These are phyloP conservation scores for Passalora sequoiae DNA, from an alignment of 2,329 filamentous ascomycete genomes.

Conservation along the genomic window DNA sequence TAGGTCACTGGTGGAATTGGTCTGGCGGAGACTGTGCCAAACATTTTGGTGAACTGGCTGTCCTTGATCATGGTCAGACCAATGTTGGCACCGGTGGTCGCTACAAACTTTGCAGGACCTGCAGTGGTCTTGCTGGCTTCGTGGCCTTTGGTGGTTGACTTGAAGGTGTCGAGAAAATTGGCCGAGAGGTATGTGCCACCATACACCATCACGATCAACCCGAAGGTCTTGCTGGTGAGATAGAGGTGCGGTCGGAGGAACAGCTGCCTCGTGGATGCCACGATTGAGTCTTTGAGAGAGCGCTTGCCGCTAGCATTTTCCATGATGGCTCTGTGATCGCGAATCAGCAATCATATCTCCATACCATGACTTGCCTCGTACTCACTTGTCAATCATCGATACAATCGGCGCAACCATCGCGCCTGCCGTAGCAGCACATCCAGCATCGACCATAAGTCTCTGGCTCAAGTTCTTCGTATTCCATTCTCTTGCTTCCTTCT, in stretches of 20 bases:
- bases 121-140: slow-evolving; percentile 62
- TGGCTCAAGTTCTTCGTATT: slow-evolving; percentile 68
- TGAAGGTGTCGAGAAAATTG: slow-evolving; percentile 76
- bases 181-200: slow-evolving; percentile 85
- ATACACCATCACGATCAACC: slow-evolving; percentile 66
- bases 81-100: slow-evolving; percentile 77
- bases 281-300: slow-evolving; percentile 56
- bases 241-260: slow-evolving; percentile 57
- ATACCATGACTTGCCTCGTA: slow-evolving; percentile 3
- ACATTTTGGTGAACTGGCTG: slow-evolving; percentile 75
- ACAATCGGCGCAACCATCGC: slow-evolving; percentile 77
- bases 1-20: slow-evolving; percentile 66
- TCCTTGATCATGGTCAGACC: slow-evolving; percentile 86
- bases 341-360: no score
- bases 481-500: slow-evolving; percentile 45
- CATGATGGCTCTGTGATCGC: slow-evolving; percentile 64
- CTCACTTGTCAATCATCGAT: slow-evolving; percentile 78
- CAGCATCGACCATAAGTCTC: slow-evolving; percentile 62
- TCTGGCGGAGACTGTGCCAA: slow-evolving; percentile 56
- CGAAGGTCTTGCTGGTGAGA: slow-evolving; percentile 62
- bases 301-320: slow-evolving; percentile 70
- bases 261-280: slow-evolving; percentile 53
- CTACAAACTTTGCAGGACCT: slow-evolving; percentile 73
- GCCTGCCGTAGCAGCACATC: slow-evolving; percentile 66
- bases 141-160: slow-evolving; percentile 57